phyloP scores from a whole-genome alignment of 2,329 filamentous ascomycete species.

The Ophiostoma tasmaniense region DNA sequence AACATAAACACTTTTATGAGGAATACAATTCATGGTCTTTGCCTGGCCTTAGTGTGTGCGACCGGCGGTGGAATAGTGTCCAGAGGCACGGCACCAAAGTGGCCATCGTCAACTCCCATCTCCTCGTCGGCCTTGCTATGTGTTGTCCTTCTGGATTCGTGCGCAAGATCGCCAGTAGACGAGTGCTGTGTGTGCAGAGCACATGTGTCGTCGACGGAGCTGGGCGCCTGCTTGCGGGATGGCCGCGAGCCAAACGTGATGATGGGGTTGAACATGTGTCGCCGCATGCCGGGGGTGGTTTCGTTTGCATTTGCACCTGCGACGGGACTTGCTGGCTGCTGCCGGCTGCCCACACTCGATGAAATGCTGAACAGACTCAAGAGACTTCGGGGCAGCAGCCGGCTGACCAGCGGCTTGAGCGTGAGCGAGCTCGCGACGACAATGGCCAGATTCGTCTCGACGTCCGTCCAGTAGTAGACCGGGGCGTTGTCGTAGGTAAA shows the following conservation, averaged over 20 bases:
- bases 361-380: background rate
- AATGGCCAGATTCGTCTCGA: background rate
- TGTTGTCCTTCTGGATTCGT: background rate
- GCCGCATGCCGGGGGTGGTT: background rate
- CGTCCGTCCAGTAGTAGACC: background rate
- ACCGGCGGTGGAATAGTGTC: background rate
- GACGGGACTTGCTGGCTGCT: background rate
- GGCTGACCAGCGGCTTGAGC: background rate
- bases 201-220: background rate
- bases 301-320: background rate
- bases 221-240: background rate
- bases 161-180: background rate
- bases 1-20: background rate
- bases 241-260: background rate
- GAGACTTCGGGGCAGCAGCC: background rate
- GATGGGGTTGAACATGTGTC: background rate
- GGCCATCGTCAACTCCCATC: background rate
- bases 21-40: background rate
- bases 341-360: background rate
- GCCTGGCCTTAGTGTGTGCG: background rate
- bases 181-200: background rate
- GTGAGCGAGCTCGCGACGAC: background rate
- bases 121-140: background rate
- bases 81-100: background rate
- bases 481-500: background rate